Percentiles rank a stretch among this genome's conserved stretches.
Conservation (phyloP, 2,329 filamentous ascomycete species). For the Aspergillus aculeatus region DNA sequence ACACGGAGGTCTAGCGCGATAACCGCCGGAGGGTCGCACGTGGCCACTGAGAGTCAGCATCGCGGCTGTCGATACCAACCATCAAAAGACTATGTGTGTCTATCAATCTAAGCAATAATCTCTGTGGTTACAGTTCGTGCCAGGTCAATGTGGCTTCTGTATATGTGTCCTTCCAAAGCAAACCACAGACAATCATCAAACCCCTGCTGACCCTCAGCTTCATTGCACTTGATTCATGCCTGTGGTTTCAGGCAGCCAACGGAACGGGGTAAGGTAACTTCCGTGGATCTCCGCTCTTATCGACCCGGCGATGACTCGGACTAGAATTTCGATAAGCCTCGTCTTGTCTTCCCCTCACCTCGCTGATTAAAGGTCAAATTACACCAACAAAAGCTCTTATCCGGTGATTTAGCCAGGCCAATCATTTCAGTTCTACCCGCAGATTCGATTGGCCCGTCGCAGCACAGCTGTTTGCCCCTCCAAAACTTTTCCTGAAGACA, state of each 20-base stretch:
- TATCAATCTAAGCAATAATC: too few species aligned
- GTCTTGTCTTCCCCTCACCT: not conserved
- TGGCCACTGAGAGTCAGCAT: conserved; percentile 5
- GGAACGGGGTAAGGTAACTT: not conserved
- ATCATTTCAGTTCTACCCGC: not conserved
- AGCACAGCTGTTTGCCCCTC: not conserved
- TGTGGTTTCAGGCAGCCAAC: not conserved
- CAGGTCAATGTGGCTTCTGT: too few species aligned
- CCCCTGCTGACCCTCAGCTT: too few species aligned
- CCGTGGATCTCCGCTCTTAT: not conserved
- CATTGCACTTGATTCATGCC: too few species aligned
- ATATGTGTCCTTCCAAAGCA: too few species aligned
- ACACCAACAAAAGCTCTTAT: not conserved
- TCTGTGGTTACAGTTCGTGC: too few species aligned
- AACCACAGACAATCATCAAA: too few species aligned
- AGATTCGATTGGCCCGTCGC: not conserved
- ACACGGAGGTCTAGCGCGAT: conserved; percentile 23
- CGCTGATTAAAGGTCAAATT: not conserved
- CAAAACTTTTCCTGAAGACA: not conserved
- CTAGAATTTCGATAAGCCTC: not conserved
- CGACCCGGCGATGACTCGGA: not conserved
- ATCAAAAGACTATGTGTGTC: too few species aligned
- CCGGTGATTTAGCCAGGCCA: not conserved
- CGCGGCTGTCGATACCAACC: not conserved
- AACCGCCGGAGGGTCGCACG: conserved; percentile 20